Percentiles rank a stretch among this genome's conserved stretches.
These are phyloP conservation scores for Pythium apleroticum DNA, from an alignment of 352 stramenopile species.

Conservation along the genomic window DNA sequence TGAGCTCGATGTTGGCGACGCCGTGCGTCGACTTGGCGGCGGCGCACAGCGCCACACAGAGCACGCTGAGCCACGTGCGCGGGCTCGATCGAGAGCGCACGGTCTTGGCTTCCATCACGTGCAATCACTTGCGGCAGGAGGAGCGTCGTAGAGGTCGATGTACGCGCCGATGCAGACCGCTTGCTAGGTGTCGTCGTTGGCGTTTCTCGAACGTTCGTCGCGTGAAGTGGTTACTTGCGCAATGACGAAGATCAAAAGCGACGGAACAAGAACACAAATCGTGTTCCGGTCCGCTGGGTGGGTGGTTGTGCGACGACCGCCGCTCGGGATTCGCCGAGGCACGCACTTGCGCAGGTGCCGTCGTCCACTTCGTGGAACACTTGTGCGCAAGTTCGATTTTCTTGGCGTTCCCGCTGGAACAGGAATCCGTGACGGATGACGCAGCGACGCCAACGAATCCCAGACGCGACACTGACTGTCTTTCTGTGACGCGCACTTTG, in stretches of 20 bases:
- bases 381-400: too few species aligned
- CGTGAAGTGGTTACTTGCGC: neutral
- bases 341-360: neutral
- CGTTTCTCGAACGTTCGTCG: neutral
- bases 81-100: constrained; percentile 8
- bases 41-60: constrained; percentile 14
- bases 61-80: constrained; percentile 16
- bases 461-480: too few species aligned
- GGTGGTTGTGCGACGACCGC: neutral
- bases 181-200: neutral
- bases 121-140: too few species aligned
- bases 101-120: constrained; percentile 5
- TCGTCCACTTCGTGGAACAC: neutral
- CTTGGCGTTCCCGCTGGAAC: neutral
- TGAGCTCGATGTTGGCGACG: constrained; percentile 24
- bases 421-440: neutral
- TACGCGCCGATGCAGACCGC: too few species aligned
- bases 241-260: neutral
- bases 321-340: too few species aligned
- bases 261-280: neutral
- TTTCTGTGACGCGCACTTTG: too few species aligned
- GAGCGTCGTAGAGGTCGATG: too few species aligned
- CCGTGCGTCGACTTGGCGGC: neutral
- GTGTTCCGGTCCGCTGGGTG: neutral
- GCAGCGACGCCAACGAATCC: neutral